These are phyloP conservation scores for Verticillium longisporum DNA, from an alignment of 2,329 filamentous ascomycete species.

Conservation along the genomic window DNA sequence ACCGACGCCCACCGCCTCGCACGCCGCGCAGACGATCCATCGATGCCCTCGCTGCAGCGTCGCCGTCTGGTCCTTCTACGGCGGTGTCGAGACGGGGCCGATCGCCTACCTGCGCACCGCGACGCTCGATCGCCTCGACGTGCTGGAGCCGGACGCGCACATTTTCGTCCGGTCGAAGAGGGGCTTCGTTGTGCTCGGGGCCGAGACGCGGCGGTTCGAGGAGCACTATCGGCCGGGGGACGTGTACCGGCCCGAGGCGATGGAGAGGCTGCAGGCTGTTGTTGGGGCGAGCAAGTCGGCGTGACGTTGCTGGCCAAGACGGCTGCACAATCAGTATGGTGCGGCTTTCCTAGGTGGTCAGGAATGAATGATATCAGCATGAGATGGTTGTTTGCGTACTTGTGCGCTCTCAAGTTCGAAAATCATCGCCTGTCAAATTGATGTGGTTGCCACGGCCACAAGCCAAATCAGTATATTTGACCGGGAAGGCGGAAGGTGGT, in stretches of 20 bases:
- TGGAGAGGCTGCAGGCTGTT: conserved; percentile 20
- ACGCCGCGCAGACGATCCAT: conserved; percentile 29
- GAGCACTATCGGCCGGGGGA: conserved; percentile 24
- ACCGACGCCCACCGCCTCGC: conserved; percentile 30
- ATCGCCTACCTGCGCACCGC: conserved; percentile 33
- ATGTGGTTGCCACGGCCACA: too few species aligned
- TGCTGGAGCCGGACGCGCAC: conserved; percentile 36
- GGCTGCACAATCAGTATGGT: too few species aligned
- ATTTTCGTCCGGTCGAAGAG: conserved; percentile 32
- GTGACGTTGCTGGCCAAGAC: too few species aligned
- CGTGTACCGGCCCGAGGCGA: conserved; percentile 24
- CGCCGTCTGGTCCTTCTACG: conserved; percentile 35
- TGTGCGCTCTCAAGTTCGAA: too few species aligned
- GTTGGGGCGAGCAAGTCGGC: conserved; percentile 10
- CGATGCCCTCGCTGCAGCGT: conserved; percentile 34
- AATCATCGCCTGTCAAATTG: too few species aligned
- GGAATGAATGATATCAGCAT: too few species aligned
- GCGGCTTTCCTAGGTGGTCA: too few species aligned
- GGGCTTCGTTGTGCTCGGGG: conserved; percentile 27
- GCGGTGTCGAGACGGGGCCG: conserved; percentile 16
- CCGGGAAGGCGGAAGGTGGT: too few species aligned
- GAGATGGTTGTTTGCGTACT: too few species aligned
- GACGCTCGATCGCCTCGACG: conserved; percentile 32
- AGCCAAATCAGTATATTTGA: too few species aligned
- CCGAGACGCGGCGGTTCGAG: conserved; percentile 28